Evolutionary conservation across 2,329 filamentous ascomycete species (phyloP), one percentile per base, ranked within the genome.

Genomic region (Cladosporium halotolerans): DNA sequence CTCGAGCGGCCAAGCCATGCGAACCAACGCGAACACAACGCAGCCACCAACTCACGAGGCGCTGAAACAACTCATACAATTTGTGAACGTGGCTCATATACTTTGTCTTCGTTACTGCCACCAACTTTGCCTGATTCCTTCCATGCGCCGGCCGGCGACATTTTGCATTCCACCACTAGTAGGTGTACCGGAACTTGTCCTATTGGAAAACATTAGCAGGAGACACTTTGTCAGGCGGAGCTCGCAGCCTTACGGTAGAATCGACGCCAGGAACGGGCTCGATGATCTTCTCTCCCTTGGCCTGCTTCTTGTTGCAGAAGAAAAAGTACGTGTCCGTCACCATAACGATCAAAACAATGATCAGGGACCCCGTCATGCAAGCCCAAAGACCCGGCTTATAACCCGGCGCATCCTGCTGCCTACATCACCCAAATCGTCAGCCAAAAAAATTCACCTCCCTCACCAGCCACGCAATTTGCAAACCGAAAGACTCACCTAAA

Each of bases 401-500:
- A 18, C 53, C 50, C 9, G 61, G 58, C n/a, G 55, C 39, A 45
- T 62, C 60, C 51, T 74, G 71, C 50, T 73, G 68, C 8, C 66
- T 64, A 14, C 2, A 31, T 11, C 4, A 11, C 23, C 4, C 23
- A 7, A 28, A 4, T 10, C 3, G 28, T 50, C 87, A 46, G 85
- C 85, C 85, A 1, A 79, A 78, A 85, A 86, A 60, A 83, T 63
- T 54, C 84, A 72, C 28, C 80, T 82, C 6, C 5, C 23, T 7
- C 23, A 28, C 7, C 2, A 28, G n/a, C n/a, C n/a, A n/a, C n/a
- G n/a, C n/a, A n/a, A n/a, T n/a, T n/a, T n/a, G n/a, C n/a, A 28
- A 28, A 7, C 23, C 5, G 82, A 81, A 53, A 86, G 79, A 18
- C 70, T 78, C 63, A 84, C 60, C 83, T 77, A 71, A 92, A 93